Evolutionary conservation across 495 filamentous ascomycete species (phyloP).

Genomic region (Penicillium desertorum): DNA sequence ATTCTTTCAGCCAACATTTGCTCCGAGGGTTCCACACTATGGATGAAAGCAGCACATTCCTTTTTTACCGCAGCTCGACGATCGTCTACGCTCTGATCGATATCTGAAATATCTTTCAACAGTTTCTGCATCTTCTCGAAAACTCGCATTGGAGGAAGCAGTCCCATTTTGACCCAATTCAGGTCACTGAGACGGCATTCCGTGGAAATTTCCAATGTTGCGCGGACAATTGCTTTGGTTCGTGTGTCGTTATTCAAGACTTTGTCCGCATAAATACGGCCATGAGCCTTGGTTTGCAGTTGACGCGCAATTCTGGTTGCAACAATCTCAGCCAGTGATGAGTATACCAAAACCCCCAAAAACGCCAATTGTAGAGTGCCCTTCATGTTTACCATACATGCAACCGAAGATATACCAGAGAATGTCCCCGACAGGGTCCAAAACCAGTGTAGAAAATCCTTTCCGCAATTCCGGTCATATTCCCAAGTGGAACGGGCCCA

Average conservation of each 20-base stretch:
- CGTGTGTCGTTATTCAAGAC: slow-evolving; percentile 23
- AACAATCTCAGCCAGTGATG: slow-evolving; percentile 29
- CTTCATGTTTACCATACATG: slow-evolving; percentile 38
- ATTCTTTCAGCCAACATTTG: slow-evolving; percentile 4
- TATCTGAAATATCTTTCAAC: slow-evolving; percentile 2
- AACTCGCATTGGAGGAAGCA: slow-evolving; percentile 22
- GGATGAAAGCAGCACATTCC: neutral
- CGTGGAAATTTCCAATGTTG: slow-evolving; percentile 19
- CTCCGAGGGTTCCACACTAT: neutral
- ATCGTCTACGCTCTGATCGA: slow-evolving; percentile 6
- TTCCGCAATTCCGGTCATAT: slow-evolving; percentile 18
- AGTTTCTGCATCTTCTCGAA: slow-evolving; percentile 29
- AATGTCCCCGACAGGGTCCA: slow-evolving; percentile 29
- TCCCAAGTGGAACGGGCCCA: slow-evolving; percentile 36
- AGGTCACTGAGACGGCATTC: slow-evolving; percentile 23
- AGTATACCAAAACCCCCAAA: slow-evolving; percentile 26
- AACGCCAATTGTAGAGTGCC: slow-evolving; percentile 30
- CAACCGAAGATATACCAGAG: slow-evolving; percentile 29
- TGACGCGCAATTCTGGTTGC: slow-evolving; percentile 27
- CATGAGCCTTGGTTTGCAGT: slow-evolving; percentile 24
- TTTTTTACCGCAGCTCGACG: neutral
- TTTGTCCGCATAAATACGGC: slow-evolving; percentile 2
- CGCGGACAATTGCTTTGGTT: slow-evolving; percentile 26
- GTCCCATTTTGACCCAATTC: slow-evolving; percentile 27
- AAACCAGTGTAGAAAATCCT: slow-evolving; percentile 23